Base-by-base conservation (phyloP, 345 rosid species). In the Melastoma malabathricum region DNA sequence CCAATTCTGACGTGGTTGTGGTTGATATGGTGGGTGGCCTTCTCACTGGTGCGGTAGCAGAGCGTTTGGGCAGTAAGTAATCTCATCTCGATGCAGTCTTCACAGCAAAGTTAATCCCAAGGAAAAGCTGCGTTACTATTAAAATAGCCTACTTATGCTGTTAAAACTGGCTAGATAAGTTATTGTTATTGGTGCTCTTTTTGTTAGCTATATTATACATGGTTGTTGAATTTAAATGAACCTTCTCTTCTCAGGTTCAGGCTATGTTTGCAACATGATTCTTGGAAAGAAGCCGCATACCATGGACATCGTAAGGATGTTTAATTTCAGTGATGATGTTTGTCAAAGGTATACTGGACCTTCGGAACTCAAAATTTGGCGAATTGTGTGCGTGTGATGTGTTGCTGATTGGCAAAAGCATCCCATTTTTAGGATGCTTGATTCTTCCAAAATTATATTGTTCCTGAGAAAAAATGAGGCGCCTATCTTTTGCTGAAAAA, bases 11-110 rank as follows among this genome's bases (percentile, higher is more conserved):
- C 64, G 75, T 92, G 44, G 86, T 92, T 56, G 82, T 87, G 25
- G 75, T 81, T 52, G 98, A 92, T 76, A 77, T 74, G 86, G 82
- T 84, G 66, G 96, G 95, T 62, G 98, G 96, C 39, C 89, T 92
- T 59, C 61, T 92, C 59, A 79, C 95, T 60, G 96, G 96, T 66
- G 96, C 95, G 41, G 89, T 92, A 56, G 95, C 96, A 49, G 96
- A 87, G 63, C 77, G 95, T 44, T 67, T 84, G 69, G 96, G 96
- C 71, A 96, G 97, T 88, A 31, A 29, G 38, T 5, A 29, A 29
- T 29, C 9, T 29, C 38, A 4, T 29, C 9, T 10, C 1, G 9
- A 29, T 10, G 9, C 38, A 1, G 38, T 27, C 38, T 1, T 29
- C 38, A 1, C 38, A 2, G 6, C 9, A 10, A 29, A 5, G 9